Evolutionary conservation across 495 filamentous ascomycete species (phyloP), one percentile per base, ranked within the genome.

Genomic region (Talaromyces stipitatus): DNA sequence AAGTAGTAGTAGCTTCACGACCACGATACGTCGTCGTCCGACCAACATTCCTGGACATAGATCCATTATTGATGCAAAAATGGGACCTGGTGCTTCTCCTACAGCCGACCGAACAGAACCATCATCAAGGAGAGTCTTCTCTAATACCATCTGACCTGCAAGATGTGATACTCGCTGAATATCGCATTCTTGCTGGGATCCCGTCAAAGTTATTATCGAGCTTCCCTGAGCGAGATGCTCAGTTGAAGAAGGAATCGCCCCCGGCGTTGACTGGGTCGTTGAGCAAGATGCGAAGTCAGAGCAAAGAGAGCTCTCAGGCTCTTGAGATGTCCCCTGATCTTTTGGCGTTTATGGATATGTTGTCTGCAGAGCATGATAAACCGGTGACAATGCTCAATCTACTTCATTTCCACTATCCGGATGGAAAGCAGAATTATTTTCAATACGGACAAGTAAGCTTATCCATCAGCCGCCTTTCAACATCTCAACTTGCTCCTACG

Each of bases 351-450:
- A 80, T 84, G 66, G 57, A 65, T 2, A 12, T 38, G 26, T 61
- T 69, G 18, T 60, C 56, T 2, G 53, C 58, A 45, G 65, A 61
- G 26, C 68, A 72, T 18, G 41, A 63, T 7, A 75, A 78, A 8
- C 78, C 85, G 0, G 81, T 86, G 3, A 82, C 79, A 2, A 87
- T 86, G 84, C 68, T 87, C n/a, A 88, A 87, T 56, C 69, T 87
- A n/a, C 73, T 88, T 6, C 75, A 83, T 56, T 87, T 88, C 66
- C 69, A 75, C 20, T 65, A 72, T 16, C 70, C 73, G 0, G 73
- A 72, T 11, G 75, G 66, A 57, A 82, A 80, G 61, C 68, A 75
- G 50, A 68, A 72, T 36, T 88, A 87, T 62, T 71, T 77, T 27
- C 64, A 75, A 27, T 88, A 86, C 65, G 83, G 83, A 2, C 66